Evolutionary conservation across 2,329 filamentous ascomycete species (phyloP), one percentile per base, ranked within the genome.

Genomic region (Fusarium sp.): DNA sequence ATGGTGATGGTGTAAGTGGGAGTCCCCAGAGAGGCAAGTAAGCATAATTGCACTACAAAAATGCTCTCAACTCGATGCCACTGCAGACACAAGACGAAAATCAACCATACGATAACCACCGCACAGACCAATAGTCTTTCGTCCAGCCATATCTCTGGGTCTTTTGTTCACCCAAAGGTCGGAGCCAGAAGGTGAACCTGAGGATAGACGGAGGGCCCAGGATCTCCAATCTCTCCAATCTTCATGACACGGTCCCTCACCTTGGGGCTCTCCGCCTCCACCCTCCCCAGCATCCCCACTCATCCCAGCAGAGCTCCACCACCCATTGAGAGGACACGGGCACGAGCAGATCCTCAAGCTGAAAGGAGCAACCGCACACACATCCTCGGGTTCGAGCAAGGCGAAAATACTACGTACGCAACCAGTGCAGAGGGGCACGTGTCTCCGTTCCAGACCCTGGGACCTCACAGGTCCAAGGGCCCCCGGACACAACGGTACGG

Each of bases 371-470:
- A 55, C 30, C 43, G 43, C 40, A 55, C 15, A n/a, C 50, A 55
- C 53, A 44, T 50, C 46, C 60, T 16, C 13, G 34, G 47, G 59
- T 58, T 62, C 46, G 27, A 53, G 48, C 52, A 34, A 53, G 60
- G 56, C 54, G 52, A 60, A 70, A 63, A 53, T 58, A 46, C 23
- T 23, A 23, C 23, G 23, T 23, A 23, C 47, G 66, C 61, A 64
- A 57, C 72, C 50, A 74, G 61, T 70, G 48, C 71, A 74, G 62
- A 61, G 64, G 60, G 69, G 73, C 73, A 75, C 73, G 73, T 75
- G 73, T 73, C 65, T 46, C 44, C 54, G 36, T 73, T 53, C 28
- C 40, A 61, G 62, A 66, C 48, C 60, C 60, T 41, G 36, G 62
- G 39, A 60, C 51, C 43, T 66, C 48, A 48, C 56, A 64, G 55